Conservation (phyloP, 2,329 filamentous ascomycete species). For the Talaromyces sp. region DNA sequence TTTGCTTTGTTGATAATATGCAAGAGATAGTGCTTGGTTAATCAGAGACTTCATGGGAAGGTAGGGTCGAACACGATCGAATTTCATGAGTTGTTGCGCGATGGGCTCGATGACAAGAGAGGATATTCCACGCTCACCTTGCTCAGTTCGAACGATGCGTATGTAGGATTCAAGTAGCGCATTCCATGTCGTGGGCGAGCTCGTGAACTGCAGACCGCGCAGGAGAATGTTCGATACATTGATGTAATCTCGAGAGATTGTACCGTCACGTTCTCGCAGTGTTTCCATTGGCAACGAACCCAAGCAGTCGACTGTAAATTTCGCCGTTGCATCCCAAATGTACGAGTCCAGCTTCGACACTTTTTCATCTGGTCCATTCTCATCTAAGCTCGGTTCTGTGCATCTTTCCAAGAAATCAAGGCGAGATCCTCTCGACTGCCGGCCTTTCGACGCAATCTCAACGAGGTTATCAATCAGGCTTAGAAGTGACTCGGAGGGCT, state of each 20-base stretch:
- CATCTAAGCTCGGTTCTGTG: constrained; percentile 27
- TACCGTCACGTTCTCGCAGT: constrained; percentile 48
- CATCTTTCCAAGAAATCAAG: constrained; percentile 40
- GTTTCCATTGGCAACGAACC: constrained; percentile 40
- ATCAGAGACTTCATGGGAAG: constrained; percentile 37
- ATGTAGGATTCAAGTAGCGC: constrained; percentile 58
- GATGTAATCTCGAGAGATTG: constrained; percentile 64
- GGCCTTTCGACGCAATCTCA: constrained; percentile 33
- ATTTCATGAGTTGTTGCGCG: constrained; percentile 51
- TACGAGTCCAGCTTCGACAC: constrained; percentile 22
- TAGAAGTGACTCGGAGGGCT: constrained; percentile 27
- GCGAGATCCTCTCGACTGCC: constrained; percentile 33
- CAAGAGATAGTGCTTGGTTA: constrained; percentile 35
- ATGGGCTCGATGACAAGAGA: constrained; percentile 69
- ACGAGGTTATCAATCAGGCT: constrained; percentile 31
- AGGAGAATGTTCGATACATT: constrained; percentile 66
- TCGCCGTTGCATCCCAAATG: constrained; percentile 38
- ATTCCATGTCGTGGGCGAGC: constrained; percentile 38
- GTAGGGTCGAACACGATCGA: constrained; percentile 27
- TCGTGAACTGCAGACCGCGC: constrained; percentile 47
- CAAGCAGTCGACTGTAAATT: constrained; percentile 36
- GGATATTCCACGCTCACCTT: constrained; percentile 65
- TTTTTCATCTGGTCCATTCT: constrained; percentile 17
- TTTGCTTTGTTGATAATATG: constrained; percentile 23
- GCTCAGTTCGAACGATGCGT: constrained; percentile 57